Evolutionary conservation across 768 basidiomycete species (phyloP), one percentile per base, ranked within the genome.

Genomic region (Piloderma croceum): DNA sequence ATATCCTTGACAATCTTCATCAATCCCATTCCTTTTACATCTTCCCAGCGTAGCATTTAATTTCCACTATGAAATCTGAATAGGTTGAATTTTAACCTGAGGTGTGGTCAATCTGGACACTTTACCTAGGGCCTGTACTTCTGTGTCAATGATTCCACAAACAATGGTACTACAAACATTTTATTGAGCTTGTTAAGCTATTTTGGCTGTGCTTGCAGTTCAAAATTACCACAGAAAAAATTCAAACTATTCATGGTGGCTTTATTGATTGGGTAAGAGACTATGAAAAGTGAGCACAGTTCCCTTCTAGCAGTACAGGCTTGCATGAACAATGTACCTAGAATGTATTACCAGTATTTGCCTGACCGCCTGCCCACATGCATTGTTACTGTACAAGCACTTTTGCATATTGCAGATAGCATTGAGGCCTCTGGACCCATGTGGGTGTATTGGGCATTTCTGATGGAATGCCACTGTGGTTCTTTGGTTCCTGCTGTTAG

Each of bases 61-160:
- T n/a, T n/a, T n/a, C n/a, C n/a, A n/a, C n/a, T n/a, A n/a, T n/a
- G n/a, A n/a, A n/a, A n/a, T n/a, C n/a, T n/a, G n/a, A n/a, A n/a
- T n/a, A n/a, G n/a, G n/a, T n/a, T n/a, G n/a, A n/a, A 63, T 24
- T 70, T 36, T 65, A 61, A 0, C 68, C 70, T 0, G 71, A 74
- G 33, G 56, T 51, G 17, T 64, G 57, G 45, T 57, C 59, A 1
- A 59, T 72, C 34, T 76, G 69, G 67, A 56, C 59, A 4, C 47
- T 56, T 10, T 69, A 61, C 38, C 34, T 73, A 7, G 68, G 51
- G 67, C 41, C 54, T 39, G 0, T 27, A 53, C 9, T 47, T 21
- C 35, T 65, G 63, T 0, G 70, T 67, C 41, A 54, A 54, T 1
- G 50, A 49, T 1, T 70, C 68, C 49, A 41, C 52, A 13, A 63